phyloP scores from a whole-genome alignment of 1,139 yeast species.

The Protomyces inouyei region DNA sequence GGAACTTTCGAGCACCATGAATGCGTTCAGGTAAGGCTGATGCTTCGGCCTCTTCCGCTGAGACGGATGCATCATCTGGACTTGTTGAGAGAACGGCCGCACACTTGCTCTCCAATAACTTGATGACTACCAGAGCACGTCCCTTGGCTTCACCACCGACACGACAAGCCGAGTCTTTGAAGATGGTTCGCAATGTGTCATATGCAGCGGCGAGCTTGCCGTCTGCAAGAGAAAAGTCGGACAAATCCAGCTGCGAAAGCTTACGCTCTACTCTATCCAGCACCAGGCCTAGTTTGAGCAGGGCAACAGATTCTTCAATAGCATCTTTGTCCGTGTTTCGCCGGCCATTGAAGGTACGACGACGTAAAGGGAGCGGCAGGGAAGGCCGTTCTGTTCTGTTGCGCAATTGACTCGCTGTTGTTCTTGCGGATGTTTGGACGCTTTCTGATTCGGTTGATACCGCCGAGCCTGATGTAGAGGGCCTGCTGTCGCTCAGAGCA shows the following conservation, averaged over 20 bases:
- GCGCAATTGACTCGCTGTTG: neutral
- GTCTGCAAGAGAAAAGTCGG: neutral
- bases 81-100: conserved; percentile 2
- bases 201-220: conserved; percentile 11
- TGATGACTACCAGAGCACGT: conserved; percentile 12
- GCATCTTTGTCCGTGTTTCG: conserved; percentile 5
- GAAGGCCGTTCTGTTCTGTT: conserved; percentile 7
- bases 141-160: conserved; percentile 21
- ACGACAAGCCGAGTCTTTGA: conserved; percentile 18
- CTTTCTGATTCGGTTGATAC: neutral
- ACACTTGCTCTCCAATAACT: conserved; percentile 8
- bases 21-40: conserved; percentile 3
- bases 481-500: neutral
- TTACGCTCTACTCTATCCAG: conserved; percentile 19
- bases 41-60: neutral
- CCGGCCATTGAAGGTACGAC: conserved; percentile 21
- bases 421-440: neutral
- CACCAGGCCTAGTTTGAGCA: conserved; percentile 13
- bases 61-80: neutral
- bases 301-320: conserved; percentile 20
- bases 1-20: conserved; percentile 22
- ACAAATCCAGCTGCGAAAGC: neutral
- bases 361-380: neutral
- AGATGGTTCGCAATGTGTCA: conserved; percentile 15
- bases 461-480: neutral